A percentile compares a stretch with the other conserved stretches of the same genome.
Evolutionary conservation across 805 yeast genomes (phyloP).

Genomic region (Candida anglica): DNA sequence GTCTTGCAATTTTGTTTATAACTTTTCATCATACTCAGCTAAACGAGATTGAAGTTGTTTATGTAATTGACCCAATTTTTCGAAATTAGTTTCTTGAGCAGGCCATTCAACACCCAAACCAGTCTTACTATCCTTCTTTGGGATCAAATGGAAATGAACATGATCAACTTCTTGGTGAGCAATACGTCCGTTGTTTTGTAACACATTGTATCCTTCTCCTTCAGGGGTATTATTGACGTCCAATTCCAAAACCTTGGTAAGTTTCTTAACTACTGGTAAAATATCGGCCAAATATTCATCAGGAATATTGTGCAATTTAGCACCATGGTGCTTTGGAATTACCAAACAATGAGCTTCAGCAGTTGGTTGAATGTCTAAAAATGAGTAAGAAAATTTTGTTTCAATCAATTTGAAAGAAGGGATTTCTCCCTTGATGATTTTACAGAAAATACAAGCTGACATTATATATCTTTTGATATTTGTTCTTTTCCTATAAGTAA

Average conservation of each 20-base stretch:
- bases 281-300: slow-evolving; percentile 86
- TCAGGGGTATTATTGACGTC: slow-evolving; percentile 57
- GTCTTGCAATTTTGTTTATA: slow-evolving; percentile 6
- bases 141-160: slow-evolving; percentile 95
- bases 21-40: slow-evolving; percentile 10
- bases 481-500: not conserved
- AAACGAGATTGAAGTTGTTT: slow-evolving; percentile 41
- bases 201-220: slow-evolving; percentile 77
- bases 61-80: slow-evolving; percentile 63
- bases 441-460: slow-evolving; percentile 78
- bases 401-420: slow-evolving; percentile 90
- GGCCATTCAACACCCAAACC: slow-evolving; percentile 96
- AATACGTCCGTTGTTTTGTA: slow-evolving; percentile 91
- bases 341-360: slow-evolving; percentile 84
- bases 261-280: slow-evolving; percentile 82
- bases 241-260: slow-evolving; percentile 68
- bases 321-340: slow-evolving; percentile 93
- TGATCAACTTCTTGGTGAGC: slow-evolving; percentile 97
- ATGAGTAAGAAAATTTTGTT: slow-evolving; percentile 76
- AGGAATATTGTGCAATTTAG: slow-evolving; percentile 85
- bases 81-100: slow-evolving; percentile 74
- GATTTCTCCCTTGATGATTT: slow-evolving; percentile 92
- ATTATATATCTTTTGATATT: not conserved
- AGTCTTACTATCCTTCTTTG: slow-evolving; percentile 67
- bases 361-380: slow-evolving; percentile 91